These are phyloP conservation scores for Ogataea nitratoaversa DNA, from an alignment of 805 yeast species.

Conservation along the genomic window DNA sequence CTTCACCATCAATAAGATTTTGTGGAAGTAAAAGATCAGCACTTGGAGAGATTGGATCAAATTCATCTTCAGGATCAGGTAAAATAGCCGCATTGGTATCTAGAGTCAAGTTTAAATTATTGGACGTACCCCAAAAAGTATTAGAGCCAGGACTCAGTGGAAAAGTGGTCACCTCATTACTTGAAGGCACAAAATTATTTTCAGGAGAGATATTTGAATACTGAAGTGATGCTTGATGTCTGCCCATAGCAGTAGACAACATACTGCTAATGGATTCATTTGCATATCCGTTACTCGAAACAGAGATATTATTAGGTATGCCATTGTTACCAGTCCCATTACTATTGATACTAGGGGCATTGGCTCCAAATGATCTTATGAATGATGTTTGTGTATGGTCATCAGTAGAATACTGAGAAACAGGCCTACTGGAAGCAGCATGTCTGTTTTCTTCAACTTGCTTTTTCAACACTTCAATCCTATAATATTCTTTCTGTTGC, in stretches of 20 bases:
- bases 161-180: slow-evolving; percentile 4
- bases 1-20: slow-evolving; percentile 26
- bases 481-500: slow-evolving; percentile 33
- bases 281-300: slow-evolving; percentile 8
- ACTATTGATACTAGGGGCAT: slow-evolving; percentile 4
- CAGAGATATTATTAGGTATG: slow-evolving; percentile 9
- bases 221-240: slow-evolving; percentile 8
- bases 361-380: slow-evolving; percentile 12
- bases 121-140: slow-evolving; percentile 12
- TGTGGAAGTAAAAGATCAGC: slow-evolving; percentile 29
- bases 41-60: slow-evolving; percentile 11
- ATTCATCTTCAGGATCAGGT: not conserved
- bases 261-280: slow-evolving; percentile 18
- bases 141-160: slow-evolving; percentile 11
- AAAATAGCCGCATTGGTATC: slow-evolving; percentile 4
- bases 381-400: slow-evolving; percentile 30
- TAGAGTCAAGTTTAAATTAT: slow-evolving; percentile 3
- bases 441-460: slow-evolving; percentile 16
- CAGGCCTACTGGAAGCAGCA: slow-evolving; percentile 9
- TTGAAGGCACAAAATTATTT: slow-evolving; percentile 11
- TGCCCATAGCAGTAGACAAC: slow-evolving; percentile 21
- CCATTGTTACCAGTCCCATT: not conserved
- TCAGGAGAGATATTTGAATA: slow-evolving; percentile 11
- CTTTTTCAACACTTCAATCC: slow-evolving; percentile 24
- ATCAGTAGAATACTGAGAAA: slow-evolving; percentile 17